A percentile compares a stretch with the other conserved stretches of the same genome.
Conservation (phyloP, 2,329 filamentous ascomycete genomes). For the Sclerotinia borealis region DNA sequence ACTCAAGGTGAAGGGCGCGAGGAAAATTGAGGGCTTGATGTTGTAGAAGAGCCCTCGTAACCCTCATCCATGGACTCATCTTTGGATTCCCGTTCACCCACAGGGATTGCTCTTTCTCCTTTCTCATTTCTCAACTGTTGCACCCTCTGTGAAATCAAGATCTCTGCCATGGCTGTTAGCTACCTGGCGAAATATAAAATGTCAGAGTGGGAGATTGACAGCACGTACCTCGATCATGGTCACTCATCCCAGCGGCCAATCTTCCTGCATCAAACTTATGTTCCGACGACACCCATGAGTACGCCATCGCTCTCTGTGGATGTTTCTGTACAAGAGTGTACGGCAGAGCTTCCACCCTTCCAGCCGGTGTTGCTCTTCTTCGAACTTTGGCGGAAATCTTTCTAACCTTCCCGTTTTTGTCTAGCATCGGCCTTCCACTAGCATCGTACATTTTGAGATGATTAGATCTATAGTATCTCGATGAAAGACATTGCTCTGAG, state of each 20-base stretch:
- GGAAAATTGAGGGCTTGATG: background rate
- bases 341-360: slow-evolving; percentile 12
- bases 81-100: background rate
- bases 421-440: background rate
- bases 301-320: slow-evolving; percentile 11
- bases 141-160: background rate
- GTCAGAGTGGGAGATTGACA: background rate
- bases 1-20: background rate
- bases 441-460: slow-evolving; percentile 1
- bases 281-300: slow-evolving; percentile 12
- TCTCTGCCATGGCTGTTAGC: background rate
- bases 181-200: background rate
- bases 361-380: slow-evolving; percentile 6
- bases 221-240: slow-evolving; percentile 1
- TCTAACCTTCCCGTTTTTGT: slow-evolving; percentile 13
- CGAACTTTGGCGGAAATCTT: slow-evolving; percentile 12
- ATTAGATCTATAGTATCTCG: slow-evolving; percentile 16
- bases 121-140: background rate
- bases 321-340: slow-evolving; percentile 13
- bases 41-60: background rate
- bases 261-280: slow-evolving; percentile 11
- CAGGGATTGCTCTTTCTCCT: background rate
- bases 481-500: slow-evolving; percentile 13
- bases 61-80: background rate
- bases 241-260: background rate